These are phyloP conservation scores for Leucocoprinus sp. DNA, from an alignment of 768 basidiomycete species.

Conservation along the genomic window DNA sequence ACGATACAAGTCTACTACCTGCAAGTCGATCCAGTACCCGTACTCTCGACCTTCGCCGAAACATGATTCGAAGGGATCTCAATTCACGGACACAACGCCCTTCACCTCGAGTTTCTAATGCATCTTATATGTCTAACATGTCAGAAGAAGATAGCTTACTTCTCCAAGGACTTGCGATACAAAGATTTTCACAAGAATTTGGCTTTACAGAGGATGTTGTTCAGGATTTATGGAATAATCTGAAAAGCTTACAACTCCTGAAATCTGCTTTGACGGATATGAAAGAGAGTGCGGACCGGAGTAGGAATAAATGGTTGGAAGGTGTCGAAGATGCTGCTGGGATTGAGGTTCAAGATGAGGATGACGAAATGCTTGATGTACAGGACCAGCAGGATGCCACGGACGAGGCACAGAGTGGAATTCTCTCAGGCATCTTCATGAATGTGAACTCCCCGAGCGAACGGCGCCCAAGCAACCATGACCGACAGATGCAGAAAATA, in stretches of 20 bases:
- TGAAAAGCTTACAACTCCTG: slow-evolving; percentile 27
- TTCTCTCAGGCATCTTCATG: neutral
- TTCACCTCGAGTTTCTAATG: neutral
- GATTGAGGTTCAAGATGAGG: slow-evolving; percentile 6
- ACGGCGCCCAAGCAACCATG: neutral
- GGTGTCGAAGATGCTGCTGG: slow-evolving; percentile 7
- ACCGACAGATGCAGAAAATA: neutral
- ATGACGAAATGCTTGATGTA: neutral
- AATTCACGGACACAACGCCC: slow-evolving; percentile 4
- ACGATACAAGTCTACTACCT: too few species aligned
- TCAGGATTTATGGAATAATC: slow-evolving; percentile 25
- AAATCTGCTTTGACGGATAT: slow-evolving; percentile 30
- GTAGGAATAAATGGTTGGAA: slow-evolving; percentile 2
- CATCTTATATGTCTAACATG: slow-evolving; percentile 1
- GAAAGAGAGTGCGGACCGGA: slow-evolving; percentile 27
- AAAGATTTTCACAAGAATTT: slow-evolving; percentile 36
- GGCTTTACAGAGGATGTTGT: slow-evolving; percentile 35
- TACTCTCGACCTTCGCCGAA: slow-evolving; percentile 5
- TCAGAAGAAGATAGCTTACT: slow-evolving; percentile 3
- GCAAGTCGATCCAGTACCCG: neutral
- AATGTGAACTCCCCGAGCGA: neutral
- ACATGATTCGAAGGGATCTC: slow-evolving; percentile 6
- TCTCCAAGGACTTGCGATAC: slow-evolving; percentile 16
- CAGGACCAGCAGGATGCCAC: neutral
- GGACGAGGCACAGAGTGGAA: neutral